These are phyloP conservation scores for Metarhizium guizhouense DNA, from an alignment of 2,329 filamentous ascomycete species.

Conservation along the genomic window DNA sequence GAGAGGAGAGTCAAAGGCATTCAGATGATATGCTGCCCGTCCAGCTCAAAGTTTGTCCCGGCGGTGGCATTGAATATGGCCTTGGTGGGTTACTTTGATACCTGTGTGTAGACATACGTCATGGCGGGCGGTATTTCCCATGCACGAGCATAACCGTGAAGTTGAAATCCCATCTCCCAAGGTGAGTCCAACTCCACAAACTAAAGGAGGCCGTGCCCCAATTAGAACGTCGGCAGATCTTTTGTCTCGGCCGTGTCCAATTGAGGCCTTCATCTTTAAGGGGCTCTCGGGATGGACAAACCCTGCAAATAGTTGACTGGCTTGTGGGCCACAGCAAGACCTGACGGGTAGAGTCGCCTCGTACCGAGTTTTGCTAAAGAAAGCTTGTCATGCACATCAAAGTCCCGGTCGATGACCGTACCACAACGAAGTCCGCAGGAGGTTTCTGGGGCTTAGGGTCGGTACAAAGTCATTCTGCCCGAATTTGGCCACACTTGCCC, in stretches of 20 bases:
- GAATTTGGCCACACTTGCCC: neutral
- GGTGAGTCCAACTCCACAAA: neutral
- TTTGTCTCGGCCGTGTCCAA: neutral
- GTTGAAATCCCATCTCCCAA: slow-evolving; percentile 2
- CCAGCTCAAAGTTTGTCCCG: too few species aligned
- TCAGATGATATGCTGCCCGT: too few species aligned
- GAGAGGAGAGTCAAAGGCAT: too few species aligned
- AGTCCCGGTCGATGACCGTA: too few species aligned
- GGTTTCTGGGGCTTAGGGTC: too few species aligned
- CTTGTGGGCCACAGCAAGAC: neutral
- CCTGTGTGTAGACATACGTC: neutral
- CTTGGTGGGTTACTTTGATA: neutral
- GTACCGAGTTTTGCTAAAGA: neutral
- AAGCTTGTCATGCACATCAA: neutral
- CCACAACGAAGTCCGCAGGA: too few species aligned
- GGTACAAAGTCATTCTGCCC: too few species aligned
- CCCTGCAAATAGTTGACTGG: neutral
- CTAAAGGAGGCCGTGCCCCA: neutral
- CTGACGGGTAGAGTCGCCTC: neutral
- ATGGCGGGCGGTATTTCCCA: neutral
- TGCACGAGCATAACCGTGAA: slow-evolving; percentile 1
- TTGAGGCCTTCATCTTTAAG: neutral
- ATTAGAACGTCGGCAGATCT: neutral
- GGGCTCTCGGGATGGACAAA: neutral
- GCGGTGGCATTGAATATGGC: too few species aligned